Percentiles rank a stretch among this genome's conserved stretches.
Evolutionary conservation across 108 stramenopile species (phyloP).

Genomic region (Cyclotella cryptica): DNA sequence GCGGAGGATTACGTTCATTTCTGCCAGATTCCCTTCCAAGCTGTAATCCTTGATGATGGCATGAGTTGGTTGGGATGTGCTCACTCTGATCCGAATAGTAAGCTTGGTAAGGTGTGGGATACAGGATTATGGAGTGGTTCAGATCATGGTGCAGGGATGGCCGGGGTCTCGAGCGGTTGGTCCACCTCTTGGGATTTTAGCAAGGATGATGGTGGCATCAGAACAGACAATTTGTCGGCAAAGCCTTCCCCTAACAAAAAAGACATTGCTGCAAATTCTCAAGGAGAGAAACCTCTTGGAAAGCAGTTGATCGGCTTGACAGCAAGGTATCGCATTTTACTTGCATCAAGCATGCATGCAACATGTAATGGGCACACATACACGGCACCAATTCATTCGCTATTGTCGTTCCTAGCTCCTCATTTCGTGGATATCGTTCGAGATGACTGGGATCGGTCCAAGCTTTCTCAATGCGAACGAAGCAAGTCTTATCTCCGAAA

Average conservation of each 20-base stretch:
- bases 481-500: constrained; percentile 80
- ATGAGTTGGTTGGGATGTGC: constrained; percentile 81
- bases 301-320: constrained; percentile 79
- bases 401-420: constrained; percentile 75
- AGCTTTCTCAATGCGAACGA: constrained; percentile 62
- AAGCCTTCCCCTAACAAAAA: not conserved
- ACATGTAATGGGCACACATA: constrained; percentile 36
- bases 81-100: constrained; percentile 68
- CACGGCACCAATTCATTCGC: constrained; percentile 62
- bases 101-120: constrained; percentile 72
- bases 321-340: constrained; percentile 81
- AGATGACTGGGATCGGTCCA: constrained; percentile 89
- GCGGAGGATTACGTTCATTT: constrained; percentile 82
- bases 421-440: constrained; percentile 72
- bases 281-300: constrained; percentile 37
- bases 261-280: constrained; percentile 5
- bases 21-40: constrained; percentile 81
- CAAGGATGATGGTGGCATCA: constrained; percentile 35
- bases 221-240: constrained; percentile 15
- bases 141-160: constrained; percentile 74
- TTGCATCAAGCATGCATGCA: constrained; percentile 55
- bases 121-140: constrained; percentile 68
- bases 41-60: constrained; percentile 81
- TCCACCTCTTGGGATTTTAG: constrained; percentile 67
- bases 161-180: constrained; percentile 34